These are phyloP conservation scores for Fagopyrum homotropicum DNA, from an alignment of 148 eudicot genomes.

Conservation along the genomic window DNA sequence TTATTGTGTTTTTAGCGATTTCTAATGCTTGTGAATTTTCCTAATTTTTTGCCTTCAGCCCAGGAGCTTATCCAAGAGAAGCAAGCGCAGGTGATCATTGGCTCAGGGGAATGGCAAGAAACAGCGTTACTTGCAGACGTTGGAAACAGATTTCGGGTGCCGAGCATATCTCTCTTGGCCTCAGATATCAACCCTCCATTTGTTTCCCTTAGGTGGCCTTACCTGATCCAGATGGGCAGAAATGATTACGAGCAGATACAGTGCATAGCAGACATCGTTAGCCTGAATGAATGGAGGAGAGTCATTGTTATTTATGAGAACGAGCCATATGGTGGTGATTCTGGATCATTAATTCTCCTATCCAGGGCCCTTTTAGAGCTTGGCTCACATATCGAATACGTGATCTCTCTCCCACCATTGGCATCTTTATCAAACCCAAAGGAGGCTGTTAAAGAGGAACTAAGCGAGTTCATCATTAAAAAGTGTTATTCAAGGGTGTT, in stretches of 20 bases:
- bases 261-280: slow-evolving; percentile 13
- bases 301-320: slow-evolving; percentile 17
- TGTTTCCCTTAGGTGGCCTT: slow-evolving; percentile 12
- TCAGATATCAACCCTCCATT: slow-evolving; percentile 8
- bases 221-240: slow-evolving; percentile 12
- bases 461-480: background rate
- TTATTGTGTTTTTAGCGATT: background rate
- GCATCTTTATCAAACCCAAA: slow-evolving; percentile 12
- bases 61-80: slow-evolving; percentile 16
- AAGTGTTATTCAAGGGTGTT: slow-evolving; percentile 21
- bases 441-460: background rate
- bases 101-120: slow-evolving; percentile 19
- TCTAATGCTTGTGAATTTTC: background rate
- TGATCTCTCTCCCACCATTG: slow-evolving; percentile 13
- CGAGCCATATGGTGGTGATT: slow-evolving; percentile 3
- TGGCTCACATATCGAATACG: slow-evolving; percentile 13
- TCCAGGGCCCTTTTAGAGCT: slow-evolving; percentile 7
- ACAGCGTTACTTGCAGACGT: slow-evolving; percentile 14
- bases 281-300: slow-evolving; percentile 13
- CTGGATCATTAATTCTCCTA: background rate
- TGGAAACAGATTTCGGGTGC: slow-evolving; percentile 13
- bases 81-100: slow-evolving; percentile 11
- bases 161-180: slow-evolving; percentile 14
- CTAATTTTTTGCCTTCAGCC: slow-evolving; percentile 1
- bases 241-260: background rate